These are phyloP conservation scores for Anastatica hierochuntica DNA, from an alignment of 345 rosid species.

Conservation along the genomic window DNA sequence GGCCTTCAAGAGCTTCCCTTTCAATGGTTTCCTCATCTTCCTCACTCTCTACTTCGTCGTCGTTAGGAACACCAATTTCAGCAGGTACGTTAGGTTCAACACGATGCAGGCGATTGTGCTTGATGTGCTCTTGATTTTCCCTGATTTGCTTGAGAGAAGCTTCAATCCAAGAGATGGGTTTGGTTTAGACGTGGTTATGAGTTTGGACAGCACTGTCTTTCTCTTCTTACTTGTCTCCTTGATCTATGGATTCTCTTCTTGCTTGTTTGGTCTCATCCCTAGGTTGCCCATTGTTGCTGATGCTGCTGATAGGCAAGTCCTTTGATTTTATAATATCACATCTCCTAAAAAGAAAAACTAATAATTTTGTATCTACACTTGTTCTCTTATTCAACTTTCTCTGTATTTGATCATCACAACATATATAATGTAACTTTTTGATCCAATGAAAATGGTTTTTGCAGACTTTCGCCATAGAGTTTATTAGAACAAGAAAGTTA, in stretches of 20 bases:
- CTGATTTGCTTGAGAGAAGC: constrained; percentile 84
- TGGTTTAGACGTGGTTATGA: constrained; percentile 87
- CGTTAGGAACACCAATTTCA: constrained; percentile 72
- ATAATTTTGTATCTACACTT: constrained; percentile 11
- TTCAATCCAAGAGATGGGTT: constrained; percentile 68
- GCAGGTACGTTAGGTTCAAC: constrained; percentile 94
- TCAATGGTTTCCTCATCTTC: constrained; percentile 72
- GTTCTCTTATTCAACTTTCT: background rate
- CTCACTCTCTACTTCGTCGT: constrained; percentile 78
- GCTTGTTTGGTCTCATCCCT: constrained; percentile 77
- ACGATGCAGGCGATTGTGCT: constrained; percentile 95
- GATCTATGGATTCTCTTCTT: constrained; percentile 79
- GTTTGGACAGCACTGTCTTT: constrained; percentile 87
- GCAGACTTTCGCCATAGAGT: too few relatives aligned
- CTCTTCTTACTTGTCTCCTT: constrained; percentile 74
- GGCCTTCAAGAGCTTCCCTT: constrained; percentile 79
- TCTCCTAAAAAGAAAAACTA: background rate
- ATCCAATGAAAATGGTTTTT: background rate
- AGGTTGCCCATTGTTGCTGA: constrained; percentile 97
- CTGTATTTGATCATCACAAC: constrained; percentile 10
- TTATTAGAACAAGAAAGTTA: background rate
- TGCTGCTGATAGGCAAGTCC: constrained; percentile 96
- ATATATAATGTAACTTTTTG: constrained; percentile 14
- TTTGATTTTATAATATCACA: constrained; percentile 25
- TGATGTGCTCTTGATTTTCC: constrained; percentile 79